Conservation (phyloP, 2,329 filamentous ascomycete genomes). For the Colletotrichum eleusines region DNA sequence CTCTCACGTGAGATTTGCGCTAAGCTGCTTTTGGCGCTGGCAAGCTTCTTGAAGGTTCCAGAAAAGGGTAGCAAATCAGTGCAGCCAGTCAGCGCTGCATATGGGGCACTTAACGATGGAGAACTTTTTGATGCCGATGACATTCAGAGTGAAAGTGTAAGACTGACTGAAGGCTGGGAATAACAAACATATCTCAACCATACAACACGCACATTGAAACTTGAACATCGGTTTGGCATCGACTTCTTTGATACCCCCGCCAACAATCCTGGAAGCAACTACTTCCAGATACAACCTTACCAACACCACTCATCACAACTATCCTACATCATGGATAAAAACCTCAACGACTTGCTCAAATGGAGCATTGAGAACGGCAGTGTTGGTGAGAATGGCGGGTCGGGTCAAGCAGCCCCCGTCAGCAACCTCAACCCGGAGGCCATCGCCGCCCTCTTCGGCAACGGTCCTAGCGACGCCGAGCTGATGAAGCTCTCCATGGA, state of each 20-base stretch:
- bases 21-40: slow-evolving; percentile 47
- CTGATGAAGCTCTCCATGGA: slow-evolving; percentile 89
- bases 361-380: slow-evolving; percentile 73
- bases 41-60: slow-evolving; percentile 57
- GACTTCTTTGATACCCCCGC: neutral
- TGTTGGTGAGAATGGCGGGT: slow-evolving; percentile 45
- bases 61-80: slow-evolving; percentile 47
- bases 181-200: slow-evolving; percentile 22
- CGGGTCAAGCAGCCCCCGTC: slow-evolving; percentile 48
- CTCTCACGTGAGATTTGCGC: slow-evolving; percentile 44
- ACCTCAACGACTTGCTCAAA: slow-evolving; percentile 82
- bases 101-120: slow-evolving; percentile 25
- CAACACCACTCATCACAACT: slow-evolving; percentile 6
- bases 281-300: neutral
- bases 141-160: slow-evolving; percentile 35
- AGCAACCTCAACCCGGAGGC: slow-evolving; percentile 74
- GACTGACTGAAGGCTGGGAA: slow-evolving; percentile 36
- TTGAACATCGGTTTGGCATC: neutral
- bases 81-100: slow-evolving; percentile 34
- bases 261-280: neutral
- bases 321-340: slow-evolving; percentile 56
- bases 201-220: slow-evolving; percentile 3
- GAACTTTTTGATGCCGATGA: slow-evolving; percentile 40
- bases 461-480: slow-evolving; percentile 89
- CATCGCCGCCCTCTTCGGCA: slow-evolving; percentile 82